Evolutionary conservation across 257 asterid genomes (phyloP).

Genomic region (Solanum habrochaites): DNA sequence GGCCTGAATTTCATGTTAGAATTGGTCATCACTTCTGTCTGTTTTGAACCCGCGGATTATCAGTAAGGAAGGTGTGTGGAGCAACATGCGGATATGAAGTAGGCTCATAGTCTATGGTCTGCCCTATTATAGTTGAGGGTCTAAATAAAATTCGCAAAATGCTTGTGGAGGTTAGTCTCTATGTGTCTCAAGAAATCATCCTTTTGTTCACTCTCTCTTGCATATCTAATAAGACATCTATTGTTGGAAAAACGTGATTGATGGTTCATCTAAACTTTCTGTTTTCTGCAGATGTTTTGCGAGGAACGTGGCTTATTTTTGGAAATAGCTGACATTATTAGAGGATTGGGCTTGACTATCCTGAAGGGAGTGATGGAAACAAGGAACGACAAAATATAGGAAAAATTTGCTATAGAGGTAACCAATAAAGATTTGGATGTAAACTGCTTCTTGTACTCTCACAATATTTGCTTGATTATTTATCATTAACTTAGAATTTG

Average conservation of each 20-base stretch:
- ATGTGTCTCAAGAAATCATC: not conserved
- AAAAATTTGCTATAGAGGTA: slow-evolving; percentile 86
- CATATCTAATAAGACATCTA: not conserved
- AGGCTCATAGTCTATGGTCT: slow-evolving; percentile 69
- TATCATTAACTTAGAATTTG: not conserved
- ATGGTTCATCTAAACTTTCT: not conserved
- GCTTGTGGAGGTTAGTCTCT: slow-evolving; percentile 66
- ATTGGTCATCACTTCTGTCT: too few relatives aligned
- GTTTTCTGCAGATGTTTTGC: slow-evolving; percentile 57
- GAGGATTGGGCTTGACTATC: slow-evolving; percentile 81
- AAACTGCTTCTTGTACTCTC: not conserved
- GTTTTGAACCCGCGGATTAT: not conserved
- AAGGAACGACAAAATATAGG: slow-evolving; percentile 75
- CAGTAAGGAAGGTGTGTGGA: slow-evolving; percentile 84
- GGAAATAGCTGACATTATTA: slow-evolving; percentile 83
- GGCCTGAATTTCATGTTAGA: too few relatives aligned
- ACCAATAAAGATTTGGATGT: not conserved
- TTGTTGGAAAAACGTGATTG: not conserved
- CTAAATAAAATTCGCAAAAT: slow-evolving; percentile 81
- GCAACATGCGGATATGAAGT: slow-evolving; percentile 95
- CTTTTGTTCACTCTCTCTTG: not conserved
- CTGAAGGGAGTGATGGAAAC: slow-evolving; percentile 89
- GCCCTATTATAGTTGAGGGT: slow-evolving; percentile 90
- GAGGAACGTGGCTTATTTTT: slow-evolving; percentile 74
- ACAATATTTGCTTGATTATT: not conserved